phyloP scores from a whole-genome alignment of 768 basidiomycete genomes.

The Lentinula guzmanii region DNA sequence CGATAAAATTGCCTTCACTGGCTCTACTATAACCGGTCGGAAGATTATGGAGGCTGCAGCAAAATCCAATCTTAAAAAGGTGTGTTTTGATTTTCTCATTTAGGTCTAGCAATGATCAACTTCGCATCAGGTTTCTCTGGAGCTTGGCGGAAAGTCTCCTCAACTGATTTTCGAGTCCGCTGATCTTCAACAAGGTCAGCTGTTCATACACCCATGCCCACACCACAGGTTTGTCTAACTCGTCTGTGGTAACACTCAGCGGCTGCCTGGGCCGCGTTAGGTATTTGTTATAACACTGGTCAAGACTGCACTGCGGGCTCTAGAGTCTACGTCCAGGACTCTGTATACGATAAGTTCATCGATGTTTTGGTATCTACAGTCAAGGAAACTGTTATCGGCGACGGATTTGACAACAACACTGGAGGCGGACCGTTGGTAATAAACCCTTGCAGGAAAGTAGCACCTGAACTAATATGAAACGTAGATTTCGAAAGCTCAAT shows the following conservation, averaged over 20 bases:
- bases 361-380: slow-evolving; percentile 58
- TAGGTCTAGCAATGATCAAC: not conserved
- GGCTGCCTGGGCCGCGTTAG: slow-evolving; percentile 80
- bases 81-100: slow-evolving; percentile 12
- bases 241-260: slow-evolving; percentile 33
- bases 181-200: slow-evolving; percentile 77
- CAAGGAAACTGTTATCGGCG: slow-evolving; percentile 65
- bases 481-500: slow-evolving; percentile 79
- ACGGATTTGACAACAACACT: slow-evolving; percentile 71
- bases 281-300: slow-evolving; percentile 85
- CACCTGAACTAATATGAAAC: not conserved
- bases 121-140: slow-evolving; percentile 65
- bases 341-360: slow-evolving; percentile 82
- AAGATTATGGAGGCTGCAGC: slow-evolving; percentile 91
- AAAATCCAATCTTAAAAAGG: slow-evolving; percentile 92
- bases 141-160: slow-evolving; percentile 91
- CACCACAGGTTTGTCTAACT: not conserved
- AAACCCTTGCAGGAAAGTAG: not conserved
- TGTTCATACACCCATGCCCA: too few relatives aligned
- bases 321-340: slow-evolving; percentile 83
- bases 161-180: slow-evolving; percentile 88
- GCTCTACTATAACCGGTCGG: slow-evolving; percentile 83
- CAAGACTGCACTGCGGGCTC: slow-evolving; percentile 94
- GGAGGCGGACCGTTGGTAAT: slow-evolving; percentile 80
- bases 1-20: slow-evolving; percentile 95